Evolutionary conservation across 495 filamentous ascomycete species (phyloP).

Genomic region (Aspergillus nanangensis): DNA sequence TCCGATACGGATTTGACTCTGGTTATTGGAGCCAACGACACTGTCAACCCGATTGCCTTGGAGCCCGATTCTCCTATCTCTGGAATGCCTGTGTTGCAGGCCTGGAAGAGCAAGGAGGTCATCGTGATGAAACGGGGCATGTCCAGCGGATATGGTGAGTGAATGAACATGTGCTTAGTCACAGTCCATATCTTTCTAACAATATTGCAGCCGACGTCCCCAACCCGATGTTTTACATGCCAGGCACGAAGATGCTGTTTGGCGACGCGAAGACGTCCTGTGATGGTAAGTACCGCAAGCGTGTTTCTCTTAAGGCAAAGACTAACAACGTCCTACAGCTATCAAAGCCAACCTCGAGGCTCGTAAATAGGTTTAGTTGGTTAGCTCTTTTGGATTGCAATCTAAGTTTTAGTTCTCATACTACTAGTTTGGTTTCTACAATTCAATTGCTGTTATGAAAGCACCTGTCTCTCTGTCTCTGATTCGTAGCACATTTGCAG

Average conservation of each 20-base stretch:
- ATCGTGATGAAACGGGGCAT: constrained; percentile 83
- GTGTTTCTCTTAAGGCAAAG: background rate
- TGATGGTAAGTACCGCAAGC: constrained; percentile 46
- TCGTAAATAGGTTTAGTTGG: constrained; percentile 23
- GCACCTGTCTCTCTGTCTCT: too few relatives aligned
- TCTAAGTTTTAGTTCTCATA: too few relatives aligned
- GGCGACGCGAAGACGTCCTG: constrained; percentile 77
- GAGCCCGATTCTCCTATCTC: constrained; percentile 75
- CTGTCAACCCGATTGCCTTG: constrained; percentile 78
- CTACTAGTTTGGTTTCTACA: too few relatives aligned
- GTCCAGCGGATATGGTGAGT: constrained; percentile 72
- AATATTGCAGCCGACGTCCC: constrained; percentile 61
- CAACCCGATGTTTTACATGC: constrained; percentile 87
- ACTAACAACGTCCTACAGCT: constrained; percentile 16
- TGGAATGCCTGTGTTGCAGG: constrained; percentile 81
- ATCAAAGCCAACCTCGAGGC: constrained; percentile 40
- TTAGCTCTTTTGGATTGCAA: background rate
- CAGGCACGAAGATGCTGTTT: constrained; percentile 77
- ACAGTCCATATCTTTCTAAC: background rate
- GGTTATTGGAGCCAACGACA: constrained; percentile 83
- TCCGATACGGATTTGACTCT: constrained; percentile 75
- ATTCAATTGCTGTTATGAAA: too few relatives aligned
- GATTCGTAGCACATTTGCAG: too few relatives aligned
- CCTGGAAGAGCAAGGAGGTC: constrained; percentile 87
- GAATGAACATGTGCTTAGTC: too few relatives aligned